Conservation (phyloP, 176 grass and related monocot species). For the Guadua angustifolia region DNA sequence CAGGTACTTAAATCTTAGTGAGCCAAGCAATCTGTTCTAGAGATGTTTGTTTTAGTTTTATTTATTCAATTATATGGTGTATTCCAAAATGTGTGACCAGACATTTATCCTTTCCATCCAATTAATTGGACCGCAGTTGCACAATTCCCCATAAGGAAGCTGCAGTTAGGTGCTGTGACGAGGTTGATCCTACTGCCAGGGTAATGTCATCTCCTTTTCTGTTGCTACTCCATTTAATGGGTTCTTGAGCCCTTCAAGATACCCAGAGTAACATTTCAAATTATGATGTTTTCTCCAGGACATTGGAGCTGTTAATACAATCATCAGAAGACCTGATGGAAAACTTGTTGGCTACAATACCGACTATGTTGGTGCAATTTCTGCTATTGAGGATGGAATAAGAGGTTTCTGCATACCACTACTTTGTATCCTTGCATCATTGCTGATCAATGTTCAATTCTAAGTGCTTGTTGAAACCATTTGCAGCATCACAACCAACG, state of each 20-base stretch:
- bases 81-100: constrained; percentile 14
- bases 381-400: constrained; percentile 98
- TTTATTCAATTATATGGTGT: constrained; percentile 5
- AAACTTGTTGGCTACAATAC: constrained; percentile 97
- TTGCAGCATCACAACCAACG: constrained; percentile 56
- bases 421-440: constrained; percentile 20
- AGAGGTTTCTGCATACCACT: constrained; percentile 63
- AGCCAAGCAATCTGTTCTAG: constrained; percentile 6
- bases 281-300: constrained; percentile 51
- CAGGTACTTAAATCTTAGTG: constrained; percentile 64
- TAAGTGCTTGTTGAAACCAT: constrained; percentile 26
- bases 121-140: constrained; percentile 61
- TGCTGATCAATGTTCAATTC: constrained; percentile 2
- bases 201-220: constrained; percentile 46
- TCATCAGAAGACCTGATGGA: constrained; percentile 76
- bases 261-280: constrained; percentile 29
- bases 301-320: constrained; percentile 98
- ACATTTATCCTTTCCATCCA: constrained; percentile 33
- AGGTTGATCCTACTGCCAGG: constrained; percentile 93
- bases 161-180: constrained; percentile 84
- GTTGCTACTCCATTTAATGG: constrained; percentile 15
- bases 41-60: constrained; percentile 9
- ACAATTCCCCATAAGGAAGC: constrained; percentile 96
- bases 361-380: constrained; percentile 97
- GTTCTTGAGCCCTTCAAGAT: constrained; percentile 5